Conservation (phyloP, 805 yeast species). For the Lachancea cidri region DNA sequence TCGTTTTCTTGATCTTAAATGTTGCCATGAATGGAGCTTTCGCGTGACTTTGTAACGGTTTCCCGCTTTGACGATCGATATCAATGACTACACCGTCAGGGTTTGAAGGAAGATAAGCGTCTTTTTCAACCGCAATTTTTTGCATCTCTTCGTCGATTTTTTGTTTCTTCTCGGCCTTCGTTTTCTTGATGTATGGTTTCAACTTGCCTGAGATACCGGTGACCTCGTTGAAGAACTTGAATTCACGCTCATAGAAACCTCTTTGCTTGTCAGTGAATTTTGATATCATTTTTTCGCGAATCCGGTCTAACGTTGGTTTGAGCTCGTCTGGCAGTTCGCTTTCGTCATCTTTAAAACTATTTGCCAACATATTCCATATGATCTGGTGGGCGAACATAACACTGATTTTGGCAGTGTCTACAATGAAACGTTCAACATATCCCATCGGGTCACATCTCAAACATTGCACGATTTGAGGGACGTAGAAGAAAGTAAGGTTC, state of each 20-base stretch:
- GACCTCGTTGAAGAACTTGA: conserved; percentile 83
- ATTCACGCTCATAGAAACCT: conserved; percentile 73
- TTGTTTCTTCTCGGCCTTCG: conserved; percentile 92
- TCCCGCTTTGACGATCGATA: conserved; percentile 86
- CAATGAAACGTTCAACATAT: conserved; percentile 79
- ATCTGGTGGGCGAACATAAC: conserved; percentile 95
- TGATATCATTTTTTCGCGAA: conserved; percentile 57
- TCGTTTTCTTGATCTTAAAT: conserved; percentile 69
- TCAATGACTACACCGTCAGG: conserved; percentile 95
- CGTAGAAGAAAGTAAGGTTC: conserved; percentile 87
- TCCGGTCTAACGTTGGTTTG: conserved; percentile 76
- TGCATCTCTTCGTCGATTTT: conserved; percentile 97
- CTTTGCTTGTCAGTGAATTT: conserved; percentile 58
- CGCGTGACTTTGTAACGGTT: conserved; percentile 95
- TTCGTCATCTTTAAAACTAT: conserved; percentile 86
- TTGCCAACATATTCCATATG: conserved; percentile 96
- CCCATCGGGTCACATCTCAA: conserved; percentile 79
- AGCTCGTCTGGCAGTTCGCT: conserved; percentile 70
- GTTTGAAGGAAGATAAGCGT: conserved; percentile 90
- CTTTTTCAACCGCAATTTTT: conserved; percentile 62
- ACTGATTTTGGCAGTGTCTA: conserved; percentile 88
- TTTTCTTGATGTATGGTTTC: conserved; percentile 88
- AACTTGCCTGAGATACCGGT: conserved; percentile 92
- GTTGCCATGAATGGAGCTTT: conserved; percentile 98
- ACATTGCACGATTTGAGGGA: conserved; percentile 95